Base-by-base conservation (phyloP, 1,284 basidiomycete species). In the Stygiomarasmius scandens region DNA sequence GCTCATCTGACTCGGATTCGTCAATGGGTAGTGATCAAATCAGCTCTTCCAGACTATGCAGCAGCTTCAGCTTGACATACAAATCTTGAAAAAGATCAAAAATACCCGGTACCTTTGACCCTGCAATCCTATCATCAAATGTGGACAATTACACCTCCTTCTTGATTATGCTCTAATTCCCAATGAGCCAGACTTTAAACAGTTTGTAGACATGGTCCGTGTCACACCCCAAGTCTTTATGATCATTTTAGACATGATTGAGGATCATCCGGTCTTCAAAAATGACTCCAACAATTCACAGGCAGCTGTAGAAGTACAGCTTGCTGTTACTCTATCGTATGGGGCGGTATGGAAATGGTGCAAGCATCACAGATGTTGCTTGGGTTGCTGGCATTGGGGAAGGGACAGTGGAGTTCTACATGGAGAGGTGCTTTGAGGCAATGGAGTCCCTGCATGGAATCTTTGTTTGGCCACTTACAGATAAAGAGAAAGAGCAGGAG, bases 251-350 rank as follows among this genome's bases (percentile, higher is more conserved):
- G 51, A 53, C 9, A 56, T 71, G 1, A 74, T 77, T 25, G 34
- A 69, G 38, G 56, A 70, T 50, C 68, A 77, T 53, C 52, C 63
- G 4, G 62, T 74, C 4, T 77, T 77, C 49, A 8, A 45, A 0
- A 74, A 67, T 41, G 52, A 65, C 22, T 70, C 67, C 0, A 68
- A 70, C 19, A 61, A 61, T 38, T 23, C 61, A 3, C 76, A 77
- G 50, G 49, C 71, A 4, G 66, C 70, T 10, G 68, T 78, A 3
- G 63, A 70, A 0, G 14, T 58, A 1, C 75, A 78, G 54, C 67
- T 78, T 4, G 72, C 68, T 27, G 69, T 77, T 6, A 68, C 67
- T 76, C 2, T 75, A 65, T 49, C 63, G 67, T 10, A 62, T 74
- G 60, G 73, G 73, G 0, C 64, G 66, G 2, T 71, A 64, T 67